phyloP scores from a whole-genome alignment of 139 green algal genomes.

The Parachlorella kessleri region DNA sequence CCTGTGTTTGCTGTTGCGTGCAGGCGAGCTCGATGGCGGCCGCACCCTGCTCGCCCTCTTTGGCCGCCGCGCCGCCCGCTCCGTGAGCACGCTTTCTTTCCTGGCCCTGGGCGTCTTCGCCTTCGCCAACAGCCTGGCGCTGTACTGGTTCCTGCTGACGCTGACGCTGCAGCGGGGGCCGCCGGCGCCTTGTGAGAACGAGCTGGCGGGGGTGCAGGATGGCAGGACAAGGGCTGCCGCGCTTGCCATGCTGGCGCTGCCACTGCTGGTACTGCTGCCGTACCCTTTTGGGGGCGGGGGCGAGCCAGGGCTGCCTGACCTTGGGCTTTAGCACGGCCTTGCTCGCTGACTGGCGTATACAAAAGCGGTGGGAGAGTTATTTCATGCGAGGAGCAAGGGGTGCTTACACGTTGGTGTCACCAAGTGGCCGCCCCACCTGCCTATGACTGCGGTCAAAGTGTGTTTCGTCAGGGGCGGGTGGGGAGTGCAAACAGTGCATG shows the following conservation, averaged over 20 bases:
- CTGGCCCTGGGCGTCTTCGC: slow-evolving; percentile 61
- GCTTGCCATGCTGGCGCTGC: slow-evolving; percentile 53
- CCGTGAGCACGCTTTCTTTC: slow-evolving; percentile 56
- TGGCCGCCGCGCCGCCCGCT: slow-evolving; percentile 29
- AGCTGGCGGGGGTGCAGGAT: slow-evolving; percentile 28
- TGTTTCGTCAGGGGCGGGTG: too few relatives aligned
- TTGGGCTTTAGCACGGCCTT: too few relatives aligned
- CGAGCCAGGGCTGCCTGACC: too few relatives aligned
- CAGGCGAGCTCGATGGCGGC: slow-evolving; percentile 78
- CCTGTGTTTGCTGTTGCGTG: too few relatives aligned
- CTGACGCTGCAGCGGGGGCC: slow-evolving; percentile 77
- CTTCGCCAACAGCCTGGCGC: slow-evolving; percentile 61
- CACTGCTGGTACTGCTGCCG: slow-evolving; percentile 73
- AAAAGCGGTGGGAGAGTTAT: too few relatives aligned
- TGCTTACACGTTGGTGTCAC: too few relatives aligned
- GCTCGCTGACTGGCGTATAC: too few relatives aligned
- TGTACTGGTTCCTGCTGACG: slow-evolving; percentile 84
- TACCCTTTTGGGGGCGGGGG: slow-evolving; percentile 44
- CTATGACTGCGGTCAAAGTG: too few relatives aligned
- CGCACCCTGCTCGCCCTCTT: slow-evolving; percentile 61
- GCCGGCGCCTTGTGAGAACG: slow-evolving; percentile 59
- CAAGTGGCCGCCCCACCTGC: too few relatives aligned
- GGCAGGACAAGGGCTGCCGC: slow-evolving; percentile 11
- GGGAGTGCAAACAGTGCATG: too few relatives aligned
- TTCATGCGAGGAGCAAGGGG: too few relatives aligned